Evolutionary conservation across 2,329 filamentous ascomycete species (phyloP).

Genomic region (Pseudogymnoascus sp.): DNA sequence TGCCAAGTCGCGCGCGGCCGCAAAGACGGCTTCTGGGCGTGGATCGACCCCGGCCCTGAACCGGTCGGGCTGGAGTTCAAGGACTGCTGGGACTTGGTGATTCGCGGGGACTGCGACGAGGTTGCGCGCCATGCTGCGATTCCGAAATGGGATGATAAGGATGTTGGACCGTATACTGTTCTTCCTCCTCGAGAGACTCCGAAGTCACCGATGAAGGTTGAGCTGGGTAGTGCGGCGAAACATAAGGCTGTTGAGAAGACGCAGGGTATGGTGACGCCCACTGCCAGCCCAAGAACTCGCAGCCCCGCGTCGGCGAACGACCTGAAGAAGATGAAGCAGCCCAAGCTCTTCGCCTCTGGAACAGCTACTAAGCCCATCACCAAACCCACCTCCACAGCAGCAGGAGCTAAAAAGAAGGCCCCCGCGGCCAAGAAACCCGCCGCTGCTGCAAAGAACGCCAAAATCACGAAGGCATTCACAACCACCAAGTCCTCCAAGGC

Average conservation of each 20-base stretch:
- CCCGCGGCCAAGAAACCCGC: constrained; percentile 14
- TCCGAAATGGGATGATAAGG: constrained; percentile 53
- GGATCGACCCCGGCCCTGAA: constrained; percentile 87
- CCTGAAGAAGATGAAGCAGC: constrained; percentile 42
- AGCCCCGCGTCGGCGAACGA: constrained; percentile 23
- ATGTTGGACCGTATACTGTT: constrained; percentile 43
- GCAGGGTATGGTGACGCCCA: constrained; percentile 51
- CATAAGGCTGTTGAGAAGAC: constrained; percentile 36
- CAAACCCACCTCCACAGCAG: constrained; percentile 13
- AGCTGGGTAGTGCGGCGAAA: constrained; percentile 30
- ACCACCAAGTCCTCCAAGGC: constrained; percentile 22
- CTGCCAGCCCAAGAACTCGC: constrained; percentile 47
- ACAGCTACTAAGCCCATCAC: constrained; percentile 10
- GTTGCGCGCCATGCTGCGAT: constrained; percentile 68
- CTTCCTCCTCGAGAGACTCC: constrained; percentile 36
- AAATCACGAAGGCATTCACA: constrained; percentile 24
- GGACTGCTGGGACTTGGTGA: constrained; percentile 87
- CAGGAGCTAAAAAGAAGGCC: constrained; percentile 20
- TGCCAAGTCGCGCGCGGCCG: constrained; percentile 79
- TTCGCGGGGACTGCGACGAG: constrained; percentile 80
- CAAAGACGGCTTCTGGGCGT: constrained; percentile 79
- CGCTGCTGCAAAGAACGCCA: constrained; percentile 5
- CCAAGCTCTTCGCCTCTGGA: constrained; percentile 35
- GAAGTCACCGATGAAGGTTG: constrained; percentile 37
- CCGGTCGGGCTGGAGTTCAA: constrained; percentile 80